A percentile compares a stretch with the other conserved stretches of the same genome.
These are phyloP conservation scores for Taiwanofungus camphoratus DNA, from an alignment of 1,284 basidiomycete species.

Conservation along the genomic window DNA sequence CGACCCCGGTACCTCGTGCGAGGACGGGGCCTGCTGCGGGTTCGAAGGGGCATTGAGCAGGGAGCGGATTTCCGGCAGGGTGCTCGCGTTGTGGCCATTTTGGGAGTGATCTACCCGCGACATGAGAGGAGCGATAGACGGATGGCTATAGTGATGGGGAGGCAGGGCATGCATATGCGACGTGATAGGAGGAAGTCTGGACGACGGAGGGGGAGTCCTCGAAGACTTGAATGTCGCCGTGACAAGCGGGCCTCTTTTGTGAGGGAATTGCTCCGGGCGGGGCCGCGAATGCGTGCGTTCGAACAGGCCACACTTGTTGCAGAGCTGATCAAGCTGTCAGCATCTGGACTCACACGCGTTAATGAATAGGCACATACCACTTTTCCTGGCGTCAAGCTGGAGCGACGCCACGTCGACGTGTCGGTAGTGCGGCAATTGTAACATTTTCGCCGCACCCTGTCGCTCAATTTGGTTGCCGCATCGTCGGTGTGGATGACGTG, in stretches of 20 bases:
- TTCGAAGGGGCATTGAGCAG: conserved; percentile 22
- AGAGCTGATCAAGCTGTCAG: conserved; percentile 43
- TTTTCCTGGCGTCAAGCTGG: conserved; percentile 73
- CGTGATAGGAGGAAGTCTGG: conserved; percentile 24
- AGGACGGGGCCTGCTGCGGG: conserved; percentile 10
- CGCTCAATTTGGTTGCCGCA: conserved; percentile 70
- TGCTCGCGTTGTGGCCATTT: conserved; percentile 12
- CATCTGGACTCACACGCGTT: background rate
- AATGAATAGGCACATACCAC: conserved; percentile 53
- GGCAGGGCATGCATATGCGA: conserved; percentile 27
- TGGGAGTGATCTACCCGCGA: conserved; percentile 14
- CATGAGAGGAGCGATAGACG: conserved; percentile 42
- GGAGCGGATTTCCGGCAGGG: conserved; percentile 23
- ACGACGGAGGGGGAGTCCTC: conserved; percentile 29
- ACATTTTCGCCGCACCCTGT: conserved; percentile 66
- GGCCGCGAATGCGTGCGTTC: conserved; percentile 78
- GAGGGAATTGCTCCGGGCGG: conserved; percentile 74
- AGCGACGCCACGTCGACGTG: conserved; percentile 74
- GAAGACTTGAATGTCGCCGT: conserved; percentile 28
- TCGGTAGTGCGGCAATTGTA: conserved; percentile 84
- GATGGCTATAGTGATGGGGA: conserved; percentile 43
- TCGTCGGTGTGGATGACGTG: conserved; percentile 62
- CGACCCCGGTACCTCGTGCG: conserved; percentile 9
- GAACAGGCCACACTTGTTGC: conserved; percentile 81
- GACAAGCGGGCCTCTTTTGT: conserved; percentile 67